phyloP scores from a whole-genome alignment of 2,329 filamentous ascomycete genomes.

The Verticillium nonalfalfae region DNA sequence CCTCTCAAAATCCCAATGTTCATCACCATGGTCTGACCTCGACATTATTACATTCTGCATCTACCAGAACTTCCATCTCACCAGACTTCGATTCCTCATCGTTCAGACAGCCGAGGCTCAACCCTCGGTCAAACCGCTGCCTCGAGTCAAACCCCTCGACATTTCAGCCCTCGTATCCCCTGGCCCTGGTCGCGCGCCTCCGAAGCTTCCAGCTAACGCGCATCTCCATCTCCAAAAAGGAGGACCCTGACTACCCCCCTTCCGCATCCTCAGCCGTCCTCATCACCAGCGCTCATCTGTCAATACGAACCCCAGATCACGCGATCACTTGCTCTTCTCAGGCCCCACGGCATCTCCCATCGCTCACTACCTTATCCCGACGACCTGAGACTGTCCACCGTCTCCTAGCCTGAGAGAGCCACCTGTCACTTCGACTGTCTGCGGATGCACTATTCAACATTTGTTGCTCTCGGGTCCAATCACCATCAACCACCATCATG shows the following conservation, averaged over 20 bases:
- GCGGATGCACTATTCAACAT: background rate
- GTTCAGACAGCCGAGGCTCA: background rate
- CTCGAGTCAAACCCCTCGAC: background rate
- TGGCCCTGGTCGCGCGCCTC: background rate
- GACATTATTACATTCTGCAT: background rate
- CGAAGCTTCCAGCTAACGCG: background rate
- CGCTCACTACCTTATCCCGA: background rate
- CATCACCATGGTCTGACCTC: background rate
- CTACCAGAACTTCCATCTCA: background rate
- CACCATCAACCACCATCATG: conserved; percentile 31
- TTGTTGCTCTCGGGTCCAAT: background rate
- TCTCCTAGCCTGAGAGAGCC: background rate
- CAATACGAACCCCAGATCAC: background rate
- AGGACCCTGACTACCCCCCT: background rate
- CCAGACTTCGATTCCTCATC: background rate
- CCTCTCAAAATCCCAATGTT: background rate
- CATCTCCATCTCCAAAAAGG: background rate
- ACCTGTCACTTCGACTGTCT: background rate
- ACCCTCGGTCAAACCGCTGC: background rate
- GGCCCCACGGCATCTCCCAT: background rate
- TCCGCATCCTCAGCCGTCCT: background rate
- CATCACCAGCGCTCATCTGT: background rate
- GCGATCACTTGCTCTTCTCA: background rate
- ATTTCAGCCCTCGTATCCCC: background rate
- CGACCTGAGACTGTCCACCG: background rate